Base-by-base conservation (phyloP, 1,284 basidiomycete genomes). In the Cystobasidium pallidum region DNA sequence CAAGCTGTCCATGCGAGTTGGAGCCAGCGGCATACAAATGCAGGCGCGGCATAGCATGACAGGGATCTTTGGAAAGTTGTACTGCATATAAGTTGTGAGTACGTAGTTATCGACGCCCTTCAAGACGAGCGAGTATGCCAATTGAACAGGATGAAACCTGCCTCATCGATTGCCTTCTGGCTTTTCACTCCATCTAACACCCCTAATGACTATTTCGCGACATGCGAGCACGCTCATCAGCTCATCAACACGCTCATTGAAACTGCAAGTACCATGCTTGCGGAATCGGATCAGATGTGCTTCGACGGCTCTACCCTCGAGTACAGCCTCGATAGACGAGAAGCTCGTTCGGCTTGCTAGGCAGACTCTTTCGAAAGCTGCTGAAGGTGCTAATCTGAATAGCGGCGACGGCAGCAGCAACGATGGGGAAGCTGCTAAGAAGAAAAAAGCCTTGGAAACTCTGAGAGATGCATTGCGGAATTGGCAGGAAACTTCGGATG, bases 1-100 rank as follows among this genome's bases (percentile, higher is more conserved):
- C 87, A 3, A 93, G 86, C 78, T 92, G 91, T 1, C 88, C 90
- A 54, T 85, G 84, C 17, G 88, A 88, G 78, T 93, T 93, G 0
- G 90, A 92, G 2, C 91, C 91, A 13, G 87, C 85, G 8, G 88
- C 85, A 54, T 84, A 79, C 1, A 88, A 26, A 2, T 17, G 19
- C 30, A 70, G 43, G 41, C 49, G 47, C 4, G 67, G 67, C 67
- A 70, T 70, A 58, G 39, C 55, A 32, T 54, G 64, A 30, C 54
- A 57, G n/a, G 54, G 30, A 15, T 7, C 17, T 34, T 2, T 7
- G 7, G 10, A 6, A 34, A 24, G 28, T n/a, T n/a, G 3, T n/a
- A 41, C 21, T n/a, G 55, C 55, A 58, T 43, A 17, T 47, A 11
- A 17, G 36, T n/a, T n/a, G n/a, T n/a, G n/a, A n/a, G n/a, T n/a